Evolutionary conservation across 257 asterid species (phyloP), one percentile per base, ranked within the genome.

Genomic region (Cordia subcordata): DNA sequence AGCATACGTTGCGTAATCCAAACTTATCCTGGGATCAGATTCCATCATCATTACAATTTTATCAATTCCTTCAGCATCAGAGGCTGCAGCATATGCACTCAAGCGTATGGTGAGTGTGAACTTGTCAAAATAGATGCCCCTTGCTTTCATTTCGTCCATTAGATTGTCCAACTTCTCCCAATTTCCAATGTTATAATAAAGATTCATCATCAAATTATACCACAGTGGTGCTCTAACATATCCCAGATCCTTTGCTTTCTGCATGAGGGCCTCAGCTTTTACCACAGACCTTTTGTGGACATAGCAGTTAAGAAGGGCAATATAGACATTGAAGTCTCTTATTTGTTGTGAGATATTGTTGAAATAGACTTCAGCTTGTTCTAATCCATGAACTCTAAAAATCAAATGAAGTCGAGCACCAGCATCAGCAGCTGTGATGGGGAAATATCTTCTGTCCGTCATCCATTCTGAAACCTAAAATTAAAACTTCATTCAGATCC

Each of bases 221-320:
- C 83, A 74, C 45, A 85, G 19, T 9, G 93, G 81, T 51, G 68
- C 74, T 45, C 45, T 61, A 64, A 65, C 82, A 63, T 53, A 70
- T 61, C 92, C 85, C 62, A 74, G 68, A 45, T 77, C 92, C 60
- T 73, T 74, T 67, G 77, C 66, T 66, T 75, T 78, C 75, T 81
- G 86, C 92, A 85, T 74, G 33, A 69, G 38, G 11, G 77, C 69
- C 61, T 88, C 95, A 3, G 96, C 92, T 76, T 85, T 81, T 42
- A 77, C 90, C 59, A 81, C 79, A 32, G 71, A 63, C 55, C 64
- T 79, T n/a, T 80, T 79, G 1, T 63, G 49, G 38, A 78, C 69
- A 44, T 77, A 85, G 78, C 94, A 85, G 82, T 78, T 88, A 14
- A 88, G 87, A 49, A 88, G 85, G 38, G 88, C 61, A 54, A 77